Base-by-base conservation (phyloP, 129 eudicot species). In the Escallonia rubra region DNA sequence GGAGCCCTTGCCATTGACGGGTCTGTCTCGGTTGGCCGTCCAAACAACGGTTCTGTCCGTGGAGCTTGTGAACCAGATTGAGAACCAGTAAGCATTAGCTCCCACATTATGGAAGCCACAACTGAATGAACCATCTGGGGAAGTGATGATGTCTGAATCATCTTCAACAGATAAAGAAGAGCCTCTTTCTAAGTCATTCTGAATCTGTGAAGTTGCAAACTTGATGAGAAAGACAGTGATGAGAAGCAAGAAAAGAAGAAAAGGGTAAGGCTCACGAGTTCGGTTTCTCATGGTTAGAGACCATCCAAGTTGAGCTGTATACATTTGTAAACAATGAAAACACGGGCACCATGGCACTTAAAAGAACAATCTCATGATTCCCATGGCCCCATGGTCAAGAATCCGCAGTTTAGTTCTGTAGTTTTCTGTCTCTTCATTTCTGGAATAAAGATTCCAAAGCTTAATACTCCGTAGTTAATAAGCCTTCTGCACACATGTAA, bases 1-100 rank as follows among this genome's bases (percentile, higher is more conserved):
- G 40, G 85, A 76, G 63, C 80, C 81, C 4, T 47, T 68, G 54
- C 81, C 69, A 43, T 75, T 82, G 54, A 82, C 84, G 2, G 84
- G 87, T 8, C 65, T 61, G 81, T 74, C 75, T 3, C 81, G 74
- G 53, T 82, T 82, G 7, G 83, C 87, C 67, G 55, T 75, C 87
- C 87, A 82, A 8, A 75, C 79, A 34, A 74, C 78, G 10, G 83
- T 82, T 15, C 69, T 76, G 14, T 79, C 79, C 5, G 34, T 45
- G 4, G 87, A 78, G 40, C 67, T 67, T 8, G 81, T 74, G 81
- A 70, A 82, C 87, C 87, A 82, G 0, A 82, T 70, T 8, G 80
- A 79, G 41, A 83, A 65, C 72, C 78, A 76, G 43, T 76, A 79
- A 41, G 89, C 89, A 46, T 83, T 83, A 15, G 34, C 49, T 55